phyloP scores from a whole-genome alignment of 352 stramenopile species.

The Phytopythium oedochilum region DNA sequence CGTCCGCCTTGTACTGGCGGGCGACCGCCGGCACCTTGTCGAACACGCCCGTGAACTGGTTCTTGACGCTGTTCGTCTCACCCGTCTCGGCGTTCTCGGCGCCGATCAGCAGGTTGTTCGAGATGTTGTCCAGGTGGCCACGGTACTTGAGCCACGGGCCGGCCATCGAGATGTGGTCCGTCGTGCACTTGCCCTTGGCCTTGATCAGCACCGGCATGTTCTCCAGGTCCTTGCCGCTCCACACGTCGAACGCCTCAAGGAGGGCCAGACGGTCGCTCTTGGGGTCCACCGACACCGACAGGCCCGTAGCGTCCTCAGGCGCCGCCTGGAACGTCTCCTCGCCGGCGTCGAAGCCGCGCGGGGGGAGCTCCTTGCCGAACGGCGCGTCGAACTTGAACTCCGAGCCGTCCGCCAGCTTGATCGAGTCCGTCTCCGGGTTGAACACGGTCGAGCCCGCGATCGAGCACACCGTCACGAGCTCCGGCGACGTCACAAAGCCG shows the following conservation, averaged over 20 bases:
- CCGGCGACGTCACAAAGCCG: conserved; percentile 91
- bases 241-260: conserved; percentile 84
- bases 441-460: conserved; percentile 90
- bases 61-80: conserved; percentile 90
- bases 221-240: conserved; percentile 87
- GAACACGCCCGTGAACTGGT: conserved; percentile 85
- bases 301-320: conserved; percentile 47
- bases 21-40: conserved; percentile 88
- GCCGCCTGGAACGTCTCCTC: conserved; percentile 92
- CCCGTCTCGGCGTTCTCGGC: conserved; percentile 91
- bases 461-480: conserved; percentile 88
- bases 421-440: conserved; percentile 88
- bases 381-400: conserved; percentile 90
- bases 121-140: conserved; percentile 94
- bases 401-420: conserved; percentile 80
- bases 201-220: conserved; percentile 92
- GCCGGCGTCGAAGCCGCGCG: conserved; percentile 86
- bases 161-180: conserved; percentile 93
- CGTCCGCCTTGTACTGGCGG: conserved; percentile 89
- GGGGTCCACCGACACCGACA: conserved; percentile 79
- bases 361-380: conserved; percentile 89
- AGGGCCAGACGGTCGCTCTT: conserved; percentile 87
- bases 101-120: conserved; percentile 93
- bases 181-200: conserved; percentile 95
- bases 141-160: conserved; percentile 94